Conservation (phyloP, 495 filamentous ascomycete species). For the Evernia prunastri region DNA sequence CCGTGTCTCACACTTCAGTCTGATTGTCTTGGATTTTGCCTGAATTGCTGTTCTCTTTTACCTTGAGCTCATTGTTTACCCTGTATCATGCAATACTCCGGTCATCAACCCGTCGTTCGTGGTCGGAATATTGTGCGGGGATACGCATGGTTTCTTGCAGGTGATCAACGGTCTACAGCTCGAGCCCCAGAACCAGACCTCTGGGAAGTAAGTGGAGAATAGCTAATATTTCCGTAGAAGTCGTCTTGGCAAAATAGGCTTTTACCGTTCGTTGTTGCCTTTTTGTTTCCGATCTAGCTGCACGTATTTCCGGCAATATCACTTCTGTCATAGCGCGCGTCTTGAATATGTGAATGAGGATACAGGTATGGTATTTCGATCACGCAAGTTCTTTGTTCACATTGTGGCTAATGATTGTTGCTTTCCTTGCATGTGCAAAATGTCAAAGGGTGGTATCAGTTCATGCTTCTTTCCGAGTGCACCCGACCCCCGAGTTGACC, state of each 20-base stretch:
- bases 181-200: background rate
- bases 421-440: background rate
- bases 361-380: background rate
- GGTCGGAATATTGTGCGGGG: background rate
- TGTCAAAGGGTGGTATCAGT: background rate
- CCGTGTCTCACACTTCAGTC: background rate
- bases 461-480: slow-evolving; percentile 2
- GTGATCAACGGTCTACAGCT: background rate
- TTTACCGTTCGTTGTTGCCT: background rate
- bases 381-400: background rate
- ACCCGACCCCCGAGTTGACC: slow-evolving; percentile 1
- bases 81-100: background rate
- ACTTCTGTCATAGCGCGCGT: background rate
- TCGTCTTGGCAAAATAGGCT: background rate
- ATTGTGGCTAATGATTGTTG: background rate
- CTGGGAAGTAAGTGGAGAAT: background rate
- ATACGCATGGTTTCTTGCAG: background rate
- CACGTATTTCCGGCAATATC: slow-evolving; percentile 1
- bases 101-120: background rate
- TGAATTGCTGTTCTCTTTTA: background rate
- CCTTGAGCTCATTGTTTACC: background rate
- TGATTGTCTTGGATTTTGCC: background rate
- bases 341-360: background rate
- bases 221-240: background rate
- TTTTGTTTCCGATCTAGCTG: slow-evolving; percentile 2